Evolutionary conservation across 371 early-diverging fungal species (phyloP), one percentile per base, ranked within the genome.

Genomic region (Mortierella sp.): DNA sequence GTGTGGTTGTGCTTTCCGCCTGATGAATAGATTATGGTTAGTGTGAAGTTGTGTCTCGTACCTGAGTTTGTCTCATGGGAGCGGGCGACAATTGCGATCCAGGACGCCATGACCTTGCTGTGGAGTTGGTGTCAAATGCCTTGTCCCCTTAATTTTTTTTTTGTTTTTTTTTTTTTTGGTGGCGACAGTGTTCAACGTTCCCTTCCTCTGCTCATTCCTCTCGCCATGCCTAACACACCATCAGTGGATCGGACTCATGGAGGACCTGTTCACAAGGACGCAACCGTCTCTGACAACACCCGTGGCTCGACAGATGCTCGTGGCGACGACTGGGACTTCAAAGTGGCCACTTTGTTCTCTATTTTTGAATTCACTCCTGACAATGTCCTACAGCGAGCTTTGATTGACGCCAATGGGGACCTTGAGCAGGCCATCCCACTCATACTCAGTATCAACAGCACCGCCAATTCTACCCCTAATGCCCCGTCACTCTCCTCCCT

Each of bases 311-410:
- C 45, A 7, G 28, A 23, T 16, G 19, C 31, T 1, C 47, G 19
- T 16, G 52, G 19, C 0, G 42, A 54, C 23, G 57, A 54, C 43
- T 66, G 66, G 69, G 76, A 76, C 43, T 68, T 64, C 52, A 68
- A 76, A 38, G 45, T 76, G 46, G 76, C 76, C 0, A 76, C 70
- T 4, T 58, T 76, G 8, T 58, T 76, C 31, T 76, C 76, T 2
- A 69, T 76, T 23, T 76, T 76, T 23, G 76, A 76, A 46, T 64
- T 65, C 16, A 69, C 62, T 1, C 30, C 76, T 2, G 70, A 50
- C 7, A 34, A 58, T 3, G 39, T 58, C 28, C 59, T 76, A 10
- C 66, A 38, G 18, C 23, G 61, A 14, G 76, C 76, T 1, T 49
- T 76, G 24, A 19, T 41, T 16, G 30, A 57, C 14, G 54, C 76